Evolutionary conservation across 164 flowering plant genomes (phyloP).

Genomic region (Vitis rupestris): DNA sequence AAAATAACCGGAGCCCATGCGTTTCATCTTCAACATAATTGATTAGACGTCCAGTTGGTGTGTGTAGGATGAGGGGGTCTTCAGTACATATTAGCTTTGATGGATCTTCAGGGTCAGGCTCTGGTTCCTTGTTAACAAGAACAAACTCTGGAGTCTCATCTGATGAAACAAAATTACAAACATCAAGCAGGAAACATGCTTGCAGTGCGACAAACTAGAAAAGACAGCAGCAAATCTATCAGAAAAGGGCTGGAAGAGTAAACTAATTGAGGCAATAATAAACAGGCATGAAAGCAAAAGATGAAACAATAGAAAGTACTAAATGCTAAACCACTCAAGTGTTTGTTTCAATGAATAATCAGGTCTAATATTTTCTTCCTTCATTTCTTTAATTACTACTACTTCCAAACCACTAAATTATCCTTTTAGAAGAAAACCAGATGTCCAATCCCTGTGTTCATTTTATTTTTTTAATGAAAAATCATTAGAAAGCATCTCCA

Average conservation of each 20-base stretch:
- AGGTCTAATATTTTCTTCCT: not conserved
- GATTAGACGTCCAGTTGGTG: slow-evolving; percentile 65
- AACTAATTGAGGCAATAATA: not conserved
- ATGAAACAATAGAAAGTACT: no score
- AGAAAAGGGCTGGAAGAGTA: not conserved
- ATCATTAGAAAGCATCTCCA: no score
- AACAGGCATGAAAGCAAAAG: not conserved
- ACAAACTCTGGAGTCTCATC: slow-evolving; percentile 75
- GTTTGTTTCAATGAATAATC: not conserved
- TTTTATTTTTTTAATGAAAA: no score
- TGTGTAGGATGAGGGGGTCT: slow-evolving; percentile 82
- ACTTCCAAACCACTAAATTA: not conserved
- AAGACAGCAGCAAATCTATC: not conserved
- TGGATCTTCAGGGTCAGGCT: slow-evolving; percentile 81
- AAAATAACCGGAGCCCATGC: slow-evolving; percentile 78
- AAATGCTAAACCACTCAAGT: not conserved
- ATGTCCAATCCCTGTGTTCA: no score
- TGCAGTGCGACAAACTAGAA: not conserved
- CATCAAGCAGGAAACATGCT: not conserved
- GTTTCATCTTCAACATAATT: slow-evolving; percentile 81
- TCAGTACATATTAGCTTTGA: slow-evolving; percentile 59
- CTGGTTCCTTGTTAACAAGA: slow-evolving; percentile 74
- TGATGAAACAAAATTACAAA: slow-evolving; percentile 21
- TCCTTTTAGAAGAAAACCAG: no score
- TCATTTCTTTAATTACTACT: not conserved